Base-by-base conservation (phyloP, 495 filamentous ascomycete genomes). In the Rhizodiscina lignyota region DNA sequence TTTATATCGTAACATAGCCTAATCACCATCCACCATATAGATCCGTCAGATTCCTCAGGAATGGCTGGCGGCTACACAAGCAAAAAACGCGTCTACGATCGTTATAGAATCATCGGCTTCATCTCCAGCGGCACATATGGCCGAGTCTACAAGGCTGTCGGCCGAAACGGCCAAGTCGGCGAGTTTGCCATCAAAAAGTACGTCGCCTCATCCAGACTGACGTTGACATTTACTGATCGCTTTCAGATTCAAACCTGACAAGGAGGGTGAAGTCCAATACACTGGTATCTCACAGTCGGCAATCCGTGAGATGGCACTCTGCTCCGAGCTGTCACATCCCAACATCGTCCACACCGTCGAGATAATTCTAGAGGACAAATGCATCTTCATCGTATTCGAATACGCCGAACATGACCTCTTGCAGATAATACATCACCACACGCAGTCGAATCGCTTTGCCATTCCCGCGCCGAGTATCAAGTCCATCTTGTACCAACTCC, bases 331-430 rank as follows among this genome's bases (percentile, higher is more conserved):
- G 8, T 72, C 69, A 16, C 86, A 99, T 54, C 62, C 69, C 35
- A 94, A 96, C 51, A 77, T 99, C 30, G 87, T 99, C 49, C 71
- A 78, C 39, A 67, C 94, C 20, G 72, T 87, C 44, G 89, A 99
- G 55, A 99, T 94, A 48, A 94, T 96, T 50, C 64, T 99, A 11
- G 85, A 99, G 58, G 84, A 92, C 56, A 96, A 94, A 60, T 94
- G 85, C 62, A 99, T 99, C 50, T 96, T 85, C 58, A 99, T 99
- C 83, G 86, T 99, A 15, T 99, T 99, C 50, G 89, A 96, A 57
- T 99, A 94, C 51, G 87, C 86, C 44, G 89, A 99, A 57, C 89
- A 84, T 56, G 89, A 99, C 53, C 64, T 99, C 28, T 66, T 99
- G 5, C 91, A 96, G 56, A 96, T 99, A 42, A 94, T 99, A 46